phyloP scores from a whole-genome alignment of 2,329 filamentous ascomycete species.

The Xylaria arbuscula region DNA sequence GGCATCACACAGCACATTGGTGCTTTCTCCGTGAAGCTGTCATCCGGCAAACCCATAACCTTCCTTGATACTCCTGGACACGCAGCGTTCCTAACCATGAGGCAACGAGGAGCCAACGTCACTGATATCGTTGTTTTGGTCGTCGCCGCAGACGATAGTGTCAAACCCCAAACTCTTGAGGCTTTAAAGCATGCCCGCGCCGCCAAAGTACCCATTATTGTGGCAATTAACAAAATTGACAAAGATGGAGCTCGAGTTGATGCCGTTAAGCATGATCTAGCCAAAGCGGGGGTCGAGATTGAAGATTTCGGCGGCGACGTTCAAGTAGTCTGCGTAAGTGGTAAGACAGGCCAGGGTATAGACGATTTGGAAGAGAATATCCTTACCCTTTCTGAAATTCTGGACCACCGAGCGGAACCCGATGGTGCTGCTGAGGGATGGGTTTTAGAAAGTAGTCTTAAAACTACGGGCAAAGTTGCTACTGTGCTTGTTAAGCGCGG shows the following conservation, averaged over 20 bases:
- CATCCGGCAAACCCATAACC: conserved; percentile 88
- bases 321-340: conserved; percentile 90
- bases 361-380: conserved; percentile 91
- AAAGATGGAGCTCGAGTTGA: conserved; percentile 85
- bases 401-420: conserved; percentile 85
- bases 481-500: conserved; percentile 90
- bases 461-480: conserved; percentile 83
- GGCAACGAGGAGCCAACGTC: conserved; percentile 92
- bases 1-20: conserved; percentile 99
- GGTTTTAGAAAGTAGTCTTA: conserved; percentile 92
- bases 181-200: conserved; percentile 91
- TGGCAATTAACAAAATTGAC: conserved; percentile 97
- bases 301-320: conserved; percentile 96
- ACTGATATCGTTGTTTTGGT: conserved; percentile 97
- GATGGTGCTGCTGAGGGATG: conserved; percentile 88
- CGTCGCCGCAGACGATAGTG: conserved; percentile 95
- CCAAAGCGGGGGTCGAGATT: conserved; percentile 84
- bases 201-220: conserved; percentile 92
- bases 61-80: conserved; percentile 98
- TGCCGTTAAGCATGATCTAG: conserved; percentile 87
- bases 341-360: conserved; percentile 94
- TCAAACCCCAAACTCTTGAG: conserved; percentile 96
- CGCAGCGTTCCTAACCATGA: conserved; percentile 95
- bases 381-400: conserved; percentile 84
- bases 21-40: conserved; percentile 91